Evolutionary conservation across 768 basidiomycete species (phyloP).

Genomic region (Tricholoma bakamatsutake): DNA sequence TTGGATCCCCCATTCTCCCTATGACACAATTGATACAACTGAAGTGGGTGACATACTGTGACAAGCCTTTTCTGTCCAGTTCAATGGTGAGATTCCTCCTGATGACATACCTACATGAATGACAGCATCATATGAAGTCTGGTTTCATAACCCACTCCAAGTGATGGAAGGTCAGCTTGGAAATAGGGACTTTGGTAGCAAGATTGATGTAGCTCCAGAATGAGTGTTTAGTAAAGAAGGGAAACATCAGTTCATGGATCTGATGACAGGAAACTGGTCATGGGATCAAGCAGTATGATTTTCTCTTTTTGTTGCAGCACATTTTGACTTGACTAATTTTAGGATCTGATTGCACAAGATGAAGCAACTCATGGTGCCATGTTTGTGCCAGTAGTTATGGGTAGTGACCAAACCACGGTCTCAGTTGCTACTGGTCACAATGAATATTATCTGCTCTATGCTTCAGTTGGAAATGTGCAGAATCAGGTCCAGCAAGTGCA

Average conservation of each 20-base stretch:
- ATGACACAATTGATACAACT: neutral
- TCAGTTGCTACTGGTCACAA: too few relatives aligned
- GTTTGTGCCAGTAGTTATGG: too few relatives aligned
- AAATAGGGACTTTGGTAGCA: slow-evolving; percentile 18
- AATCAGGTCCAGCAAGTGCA: too few relatives aligned
- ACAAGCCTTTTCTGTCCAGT: neutral
- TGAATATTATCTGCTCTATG: too few relatives aligned
- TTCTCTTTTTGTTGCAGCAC: neutral
- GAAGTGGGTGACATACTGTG: neutral
- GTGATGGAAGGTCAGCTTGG: slow-evolving; percentile 16
- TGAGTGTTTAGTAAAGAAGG: slow-evolving; percentile 6
- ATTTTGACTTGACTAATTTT: neutral
- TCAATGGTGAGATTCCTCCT: neutral
- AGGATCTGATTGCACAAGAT: neutral
- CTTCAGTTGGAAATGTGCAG: too few relatives aligned
- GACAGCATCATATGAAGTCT: slow-evolving; percentile 6
- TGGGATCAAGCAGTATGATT: neutral
- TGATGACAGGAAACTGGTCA: neutral
- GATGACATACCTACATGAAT: neutral
- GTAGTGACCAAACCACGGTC: too few relatives aligned
- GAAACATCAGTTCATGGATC: neutral
- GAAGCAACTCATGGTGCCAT: neutral
- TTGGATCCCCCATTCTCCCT: neutral
- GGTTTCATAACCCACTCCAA: slow-evolving; percentile 15
- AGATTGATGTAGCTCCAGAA: slow-evolving; percentile 20